These are phyloP conservation scores for Puccinia polysora DNA, from an alignment of 1,284 basidiomycete species.

Conservation along the genomic window DNA sequence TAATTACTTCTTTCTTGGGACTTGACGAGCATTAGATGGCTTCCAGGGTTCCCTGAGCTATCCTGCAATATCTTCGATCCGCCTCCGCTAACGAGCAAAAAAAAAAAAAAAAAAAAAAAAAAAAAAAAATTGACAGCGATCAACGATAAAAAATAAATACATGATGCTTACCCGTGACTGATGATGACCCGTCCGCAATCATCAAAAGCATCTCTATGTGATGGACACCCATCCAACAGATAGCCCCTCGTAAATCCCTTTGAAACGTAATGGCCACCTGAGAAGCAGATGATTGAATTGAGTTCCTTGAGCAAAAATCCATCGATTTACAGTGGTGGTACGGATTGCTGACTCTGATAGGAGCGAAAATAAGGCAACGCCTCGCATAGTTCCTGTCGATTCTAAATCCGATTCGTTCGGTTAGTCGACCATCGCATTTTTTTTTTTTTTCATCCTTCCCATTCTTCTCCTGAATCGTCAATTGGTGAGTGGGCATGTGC, in stretches of 20 bases:
- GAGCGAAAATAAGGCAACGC: conserved; percentile 38
- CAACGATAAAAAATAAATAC: background rate
- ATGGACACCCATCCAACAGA: conserved; percentile 26
- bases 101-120: conserved; percentile 3
- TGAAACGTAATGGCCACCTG: conserved; percentile 32
- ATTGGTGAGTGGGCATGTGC: background rate
- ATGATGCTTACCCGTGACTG: conserved; percentile 25
- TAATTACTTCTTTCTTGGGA: conserved; percentile 13
- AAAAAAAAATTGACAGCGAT: background rate
- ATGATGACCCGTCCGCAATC: conserved; percentile 33
- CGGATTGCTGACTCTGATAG: conserved; percentile 17
- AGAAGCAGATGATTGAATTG: no score
- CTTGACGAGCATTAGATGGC: conserved; percentile 14
- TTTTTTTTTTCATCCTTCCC: background rate
- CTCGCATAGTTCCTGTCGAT: conserved; percentile 39
- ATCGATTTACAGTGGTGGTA: no score
- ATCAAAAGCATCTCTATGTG: conserved; percentile 36
- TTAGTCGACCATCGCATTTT: background rate
- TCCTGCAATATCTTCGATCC: conserved; percentile 21
- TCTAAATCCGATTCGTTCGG: background rate
- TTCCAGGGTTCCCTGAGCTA: no score
- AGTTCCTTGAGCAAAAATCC: no score
- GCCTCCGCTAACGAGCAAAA: conserved; percentile 6
- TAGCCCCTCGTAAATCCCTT: conserved; percentile 15
- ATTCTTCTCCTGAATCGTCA: background rate